Percentiles rank a stretch among this genome's conserved stretches.
Conservation (phyloP, 495 filamentous ascomycete species). For the Gamarada debralockiae region DNA sequence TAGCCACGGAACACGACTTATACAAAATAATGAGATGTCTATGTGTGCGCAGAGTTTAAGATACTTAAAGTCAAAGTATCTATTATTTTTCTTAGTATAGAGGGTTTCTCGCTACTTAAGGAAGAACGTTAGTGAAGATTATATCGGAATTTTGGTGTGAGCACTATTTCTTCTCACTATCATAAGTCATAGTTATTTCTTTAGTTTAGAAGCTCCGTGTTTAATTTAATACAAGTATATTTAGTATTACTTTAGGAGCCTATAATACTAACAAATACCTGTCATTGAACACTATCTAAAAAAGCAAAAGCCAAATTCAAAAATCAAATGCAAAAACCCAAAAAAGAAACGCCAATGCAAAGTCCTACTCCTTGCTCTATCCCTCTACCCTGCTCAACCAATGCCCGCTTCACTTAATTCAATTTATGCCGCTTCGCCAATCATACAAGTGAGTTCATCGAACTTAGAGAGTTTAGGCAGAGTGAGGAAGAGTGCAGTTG, state of each 20-base stretch:
- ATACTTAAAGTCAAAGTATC: constrained; percentile 1
- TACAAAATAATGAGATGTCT: neutral
- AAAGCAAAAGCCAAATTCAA: too few relatives aligned
- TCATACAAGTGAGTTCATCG: neutral
- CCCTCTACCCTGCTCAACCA: neutral
- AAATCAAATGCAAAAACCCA: neutral
- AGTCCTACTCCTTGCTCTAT: neutral
- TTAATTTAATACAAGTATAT: too few relatives aligned
- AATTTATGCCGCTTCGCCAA: neutral
- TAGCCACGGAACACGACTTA: too few relatives aligned
- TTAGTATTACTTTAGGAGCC: too few relatives aligned
- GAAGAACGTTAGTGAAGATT: too few relatives aligned
- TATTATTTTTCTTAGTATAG: neutral
- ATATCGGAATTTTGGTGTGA: too few relatives aligned
- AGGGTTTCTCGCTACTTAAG: neutral
- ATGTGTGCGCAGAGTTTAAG: neutral
- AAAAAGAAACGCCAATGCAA: neutral
- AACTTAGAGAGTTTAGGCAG: neutral
- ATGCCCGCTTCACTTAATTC: too few relatives aligned
- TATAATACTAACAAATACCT: too few relatives aligned
- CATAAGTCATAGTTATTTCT: too few relatives aligned
- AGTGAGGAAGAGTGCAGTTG: neutral
- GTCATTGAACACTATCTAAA: too few relatives aligned
- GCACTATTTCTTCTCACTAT: too few relatives aligned
- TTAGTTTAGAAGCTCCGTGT: too few relatives aligned